Conservation (phyloP, 768 basidiomycete genomes). For the Butyriboletus loyo region DNA sequence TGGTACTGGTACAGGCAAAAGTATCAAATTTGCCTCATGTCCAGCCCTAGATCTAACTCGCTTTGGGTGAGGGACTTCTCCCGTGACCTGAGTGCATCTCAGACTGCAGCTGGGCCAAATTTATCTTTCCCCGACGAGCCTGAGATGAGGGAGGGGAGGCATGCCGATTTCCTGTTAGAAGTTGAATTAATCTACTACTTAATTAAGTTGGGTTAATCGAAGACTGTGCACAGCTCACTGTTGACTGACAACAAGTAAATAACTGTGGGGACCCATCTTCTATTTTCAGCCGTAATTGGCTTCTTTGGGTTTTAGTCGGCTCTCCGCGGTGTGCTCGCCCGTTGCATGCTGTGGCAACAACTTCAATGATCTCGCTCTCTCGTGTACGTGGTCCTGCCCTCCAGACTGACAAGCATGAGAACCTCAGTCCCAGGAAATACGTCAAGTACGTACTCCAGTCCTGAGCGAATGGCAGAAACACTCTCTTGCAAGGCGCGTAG, state of each 20-base stretch:
- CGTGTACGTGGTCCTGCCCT: constrained; percentile 1
- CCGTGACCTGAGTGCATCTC: not conserved
- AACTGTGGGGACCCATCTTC: constrained; percentile 2
- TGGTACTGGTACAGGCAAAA: constrained; percentile 2
- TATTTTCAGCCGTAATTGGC: constrained; percentile 8
- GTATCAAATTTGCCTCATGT: constrained; percentile 18
- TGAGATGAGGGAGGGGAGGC: constrained; percentile 1
- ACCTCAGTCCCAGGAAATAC: not conserved
- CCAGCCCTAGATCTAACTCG: constrained; percentile 1
- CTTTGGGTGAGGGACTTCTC: constrained; percentile 6
- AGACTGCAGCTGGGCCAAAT: not conserved
- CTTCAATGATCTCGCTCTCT: not conserved
- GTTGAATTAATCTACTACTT: not conserved
- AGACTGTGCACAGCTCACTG: constrained; percentile 6
- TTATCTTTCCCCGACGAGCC: constrained; percentile 1
- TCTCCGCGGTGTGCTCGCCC: constrained; percentile 21
- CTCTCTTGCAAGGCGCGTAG: not conserved
- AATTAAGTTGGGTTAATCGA: too few relatives aligned
- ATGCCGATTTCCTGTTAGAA: not conserved
- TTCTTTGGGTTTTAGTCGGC: constrained; percentile 21
- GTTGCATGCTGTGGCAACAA: not conserved
- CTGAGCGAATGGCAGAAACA: not conserved
- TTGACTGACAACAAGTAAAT: constrained; percentile 8
- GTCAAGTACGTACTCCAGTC: not conserved
- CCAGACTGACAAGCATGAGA: constrained; percentile 7